Percentiles rank a stretch among this genome's conserved stretches.
These are phyloP conservation scores for Geosmithia putterillii DNA, from an alignment of 2,329 filamentous ascomycete species.

Conservation along the genomic window DNA sequence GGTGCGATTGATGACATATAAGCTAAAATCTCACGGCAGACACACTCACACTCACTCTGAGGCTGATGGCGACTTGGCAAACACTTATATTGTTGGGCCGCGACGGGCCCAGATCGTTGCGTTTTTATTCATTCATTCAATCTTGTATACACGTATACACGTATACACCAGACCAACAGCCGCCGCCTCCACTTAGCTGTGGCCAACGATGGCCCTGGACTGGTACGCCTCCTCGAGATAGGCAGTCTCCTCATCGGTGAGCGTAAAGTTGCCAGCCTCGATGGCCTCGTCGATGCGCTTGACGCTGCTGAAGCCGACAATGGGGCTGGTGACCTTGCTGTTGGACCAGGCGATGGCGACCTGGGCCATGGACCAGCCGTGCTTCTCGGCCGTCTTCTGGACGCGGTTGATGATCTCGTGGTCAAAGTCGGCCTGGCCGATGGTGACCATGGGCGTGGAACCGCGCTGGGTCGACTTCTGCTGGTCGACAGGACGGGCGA, in stretches of 20 bases:
- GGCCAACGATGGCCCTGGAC: slow-evolving; percentile 29
- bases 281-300: slow-evolving; percentile 51
- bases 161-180: too few species aligned
- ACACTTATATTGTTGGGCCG: too few species aligned
- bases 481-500: slow-evolving; percentile 13
- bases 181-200: too few species aligned
- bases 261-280: slow-evolving; percentile 36
- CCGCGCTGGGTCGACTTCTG: slow-evolving; percentile 10
- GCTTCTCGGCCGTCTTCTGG: slow-evolving; percentile 43
- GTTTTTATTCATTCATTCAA: too few species aligned
- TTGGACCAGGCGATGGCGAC: slow-evolving; percentile 53
- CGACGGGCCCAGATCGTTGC: too few species aligned
- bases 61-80: too few species aligned
- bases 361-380: slow-evolving; percentile 46
- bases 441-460: slow-evolving; percentile 17
- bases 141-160: too few species aligned
- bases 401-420: slow-evolving; percentile 8
- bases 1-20: neutral
- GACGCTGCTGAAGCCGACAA: slow-evolving; percentile 46
- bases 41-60: too few species aligned
- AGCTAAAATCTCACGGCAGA: neutral
- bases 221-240: slow-evolving; percentile 49
- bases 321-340: slow-evolving; percentile 40
- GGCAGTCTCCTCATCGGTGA: slow-evolving; percentile 44
- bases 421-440: slow-evolving; percentile 2